Base-by-base conservation (phyloP, 2,329 filamentous ascomycete genomes). In the Chalaropsis ovoidea region DNA sequence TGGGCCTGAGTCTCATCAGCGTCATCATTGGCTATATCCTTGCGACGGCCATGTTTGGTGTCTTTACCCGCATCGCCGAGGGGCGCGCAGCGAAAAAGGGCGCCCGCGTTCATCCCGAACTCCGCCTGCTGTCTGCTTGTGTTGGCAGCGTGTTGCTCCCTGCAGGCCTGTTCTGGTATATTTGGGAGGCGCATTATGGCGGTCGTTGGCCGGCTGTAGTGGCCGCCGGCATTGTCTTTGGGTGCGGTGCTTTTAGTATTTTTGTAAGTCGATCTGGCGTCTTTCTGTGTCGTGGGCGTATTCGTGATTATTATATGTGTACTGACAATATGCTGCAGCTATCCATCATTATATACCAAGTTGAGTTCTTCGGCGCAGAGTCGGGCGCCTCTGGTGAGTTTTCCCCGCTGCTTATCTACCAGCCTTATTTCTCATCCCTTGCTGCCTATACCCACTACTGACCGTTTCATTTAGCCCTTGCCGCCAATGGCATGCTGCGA, bases 41-140 rank as follows among this genome's bases (percentile, higher is more conserved):
- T 0, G 80, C 78, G 8, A 67, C 65, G 5, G 22, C 39, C 42
- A 64, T 67, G 62, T 67, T 67, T 35, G 65, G 62, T 22, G 43
- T 35, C 10, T 71, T 77, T 0, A 24, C 74, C 1, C 79, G 76
- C 0, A 72, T 80, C 24, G 65, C 74, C 1, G 64, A 77, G 3
- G 80, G 76, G 70, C 77, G 80, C 63, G 62, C 71, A 0, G 69
- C 76, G 3, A 68, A 81, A 3, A 82, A 82, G 66, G 73, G 74
- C 0, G 73, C 71, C 1, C 74, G 76, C 63, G 71, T 72, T 0
- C 66, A 70, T 0, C 82, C 83, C 0, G 83, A 87, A 72, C 76
- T 85, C 67, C 76, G 84, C 0, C 74, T 87, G 11, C 81, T 83
- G 67, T 77, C 79, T 0, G 81, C 82, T 17, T 84, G 86, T 80